Evolutionary conservation across 164 flowering plant species (phyloP).

Genomic region (Annona squamosa): DNA sequence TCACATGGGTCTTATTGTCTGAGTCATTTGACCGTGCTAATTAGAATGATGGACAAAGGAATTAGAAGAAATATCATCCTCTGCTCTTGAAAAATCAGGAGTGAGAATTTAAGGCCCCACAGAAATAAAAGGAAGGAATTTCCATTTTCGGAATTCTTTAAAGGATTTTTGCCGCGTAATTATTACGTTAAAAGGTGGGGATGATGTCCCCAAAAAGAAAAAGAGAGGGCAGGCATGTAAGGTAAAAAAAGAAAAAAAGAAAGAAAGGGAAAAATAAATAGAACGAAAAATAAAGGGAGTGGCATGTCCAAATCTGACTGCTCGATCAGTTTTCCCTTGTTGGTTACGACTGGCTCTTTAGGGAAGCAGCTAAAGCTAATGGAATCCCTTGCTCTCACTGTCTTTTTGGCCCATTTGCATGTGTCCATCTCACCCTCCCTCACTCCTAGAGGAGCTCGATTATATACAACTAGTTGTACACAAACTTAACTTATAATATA

Average conservation of each 20-base stretch:
- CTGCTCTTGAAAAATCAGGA: background rate
- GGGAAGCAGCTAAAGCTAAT: conserved; percentile 8
- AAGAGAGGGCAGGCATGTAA: background rate
- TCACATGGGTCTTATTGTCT: background rate
- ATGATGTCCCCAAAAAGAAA: conserved; percentile 9
- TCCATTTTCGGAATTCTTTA: background rate
- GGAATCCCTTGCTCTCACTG: conserved; percentile 1
- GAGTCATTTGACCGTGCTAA: background rate
- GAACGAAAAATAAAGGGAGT: background rate
- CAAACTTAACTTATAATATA: too few species aligned
- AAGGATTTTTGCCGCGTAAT: conserved; percentile 11
- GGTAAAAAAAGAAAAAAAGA: background rate
- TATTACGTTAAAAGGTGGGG: conserved; percentile 13
- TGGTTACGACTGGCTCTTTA: conserved; percentile 10
- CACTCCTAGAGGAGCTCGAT: too few species aligned
- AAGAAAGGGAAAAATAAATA: background rate
- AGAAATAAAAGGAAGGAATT: background rate
- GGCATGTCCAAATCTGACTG: background rate
- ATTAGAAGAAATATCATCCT: background rate
- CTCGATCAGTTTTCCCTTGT: conserved; percentile 7
- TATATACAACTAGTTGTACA: too few species aligned
- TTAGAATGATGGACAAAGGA: background rate
- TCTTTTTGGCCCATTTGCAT: background rate
- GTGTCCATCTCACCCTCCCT: too few species aligned
- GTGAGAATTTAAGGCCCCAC: background rate